Conservation (phyloP, 169 alveolate genomes). For the Eimeria brunetti region DNA sequence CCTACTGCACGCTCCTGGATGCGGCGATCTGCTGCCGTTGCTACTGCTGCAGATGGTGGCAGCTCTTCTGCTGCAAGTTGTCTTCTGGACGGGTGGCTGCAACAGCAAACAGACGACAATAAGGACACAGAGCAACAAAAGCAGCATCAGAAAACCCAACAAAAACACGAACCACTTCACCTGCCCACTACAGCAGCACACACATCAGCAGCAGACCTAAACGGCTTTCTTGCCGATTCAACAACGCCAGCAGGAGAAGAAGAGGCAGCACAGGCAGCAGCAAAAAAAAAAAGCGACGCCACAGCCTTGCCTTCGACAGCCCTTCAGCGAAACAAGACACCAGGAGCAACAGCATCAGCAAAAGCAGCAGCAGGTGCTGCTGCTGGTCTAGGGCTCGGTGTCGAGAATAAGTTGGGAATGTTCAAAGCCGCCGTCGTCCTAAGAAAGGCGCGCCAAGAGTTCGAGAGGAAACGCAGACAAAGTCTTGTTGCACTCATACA, state of each 20-base stretch:
- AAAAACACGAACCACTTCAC: not conserved
- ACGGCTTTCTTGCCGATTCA: not conserved
- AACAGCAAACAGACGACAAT: not conserved
- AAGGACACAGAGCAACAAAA: not conserved
- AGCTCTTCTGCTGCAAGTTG: not conserved
- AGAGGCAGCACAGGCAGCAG: not conserved
- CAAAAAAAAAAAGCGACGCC: not conserved
- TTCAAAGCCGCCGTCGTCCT: constrained; percentile 15
- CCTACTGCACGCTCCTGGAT: not conserved
- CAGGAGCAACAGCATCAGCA: not conserved
- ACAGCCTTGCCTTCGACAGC: not conserved
- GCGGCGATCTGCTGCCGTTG: not conserved
- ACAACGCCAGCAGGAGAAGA: not conserved
- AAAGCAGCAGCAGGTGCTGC: not conserved
- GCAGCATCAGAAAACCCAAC: not conserved
- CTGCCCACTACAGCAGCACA: not conserved
- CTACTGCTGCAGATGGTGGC: not conserved
- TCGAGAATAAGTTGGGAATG: not conserved
- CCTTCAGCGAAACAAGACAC: not conserved
- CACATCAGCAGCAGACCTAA: not conserved
- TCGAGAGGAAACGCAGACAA: not conserved
- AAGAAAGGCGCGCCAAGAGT: not conserved
- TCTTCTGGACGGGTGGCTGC: constrained; percentile 7
- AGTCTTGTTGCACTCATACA: constrained; percentile 14
- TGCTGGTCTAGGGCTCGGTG: not conserved